Base-by-base conservation (phyloP, 139 green algal species). In the Trebouxia sp. region DNA sequence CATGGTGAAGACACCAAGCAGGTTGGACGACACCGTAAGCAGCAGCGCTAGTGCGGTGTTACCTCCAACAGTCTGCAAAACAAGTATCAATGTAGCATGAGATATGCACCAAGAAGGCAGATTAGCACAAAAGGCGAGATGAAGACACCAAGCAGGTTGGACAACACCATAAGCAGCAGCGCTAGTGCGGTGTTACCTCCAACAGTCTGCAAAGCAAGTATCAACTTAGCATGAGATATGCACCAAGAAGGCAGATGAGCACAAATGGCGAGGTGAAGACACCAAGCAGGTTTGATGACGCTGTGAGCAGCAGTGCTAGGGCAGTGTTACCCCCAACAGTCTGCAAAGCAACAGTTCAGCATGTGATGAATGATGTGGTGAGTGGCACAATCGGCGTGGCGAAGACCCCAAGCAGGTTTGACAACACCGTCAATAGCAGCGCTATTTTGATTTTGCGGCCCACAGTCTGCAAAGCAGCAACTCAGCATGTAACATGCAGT, bases 41-140 rank as follows among this genome's bases (percentile, higher is more conserved):
- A 96, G 78, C 72, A 97, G 85, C 9, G 93, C 92, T 20, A 97
- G 84, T 0, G 90, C 93, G 0, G 87, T 81, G 70, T 96, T 95
- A 43, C 90, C 92, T 10, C 85, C 85, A 12, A 86, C 83, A 0
- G 85, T 84, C 82, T 91, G 41, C 38, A 72, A 7, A 35, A 14
- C 14, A 28, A 65, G n/a, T 41, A 47, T 47, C n/a, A 32, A 48
- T 47, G n/a, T n/a, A n/a, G n/a, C n/a, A n/a, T n/a, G n/a, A n/a
- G n/a, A n/a, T n/a, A 82, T 3, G 65, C 37, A 26, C 88, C 88
- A 41, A 96, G 80, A n/a, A 89, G 66, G 26, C 39, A 38, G 6
- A 78, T 79, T 74, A 96, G 79, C 28, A 90, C 50, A 48, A 90
- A 74, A 7, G 28, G 47, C 7, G 20, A 24, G 6, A 28, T 39